Base-by-base conservation (phyloP, 2,329 filamentous ascomycete genomes). In the Fusarium solani-melongenae region DNA sequence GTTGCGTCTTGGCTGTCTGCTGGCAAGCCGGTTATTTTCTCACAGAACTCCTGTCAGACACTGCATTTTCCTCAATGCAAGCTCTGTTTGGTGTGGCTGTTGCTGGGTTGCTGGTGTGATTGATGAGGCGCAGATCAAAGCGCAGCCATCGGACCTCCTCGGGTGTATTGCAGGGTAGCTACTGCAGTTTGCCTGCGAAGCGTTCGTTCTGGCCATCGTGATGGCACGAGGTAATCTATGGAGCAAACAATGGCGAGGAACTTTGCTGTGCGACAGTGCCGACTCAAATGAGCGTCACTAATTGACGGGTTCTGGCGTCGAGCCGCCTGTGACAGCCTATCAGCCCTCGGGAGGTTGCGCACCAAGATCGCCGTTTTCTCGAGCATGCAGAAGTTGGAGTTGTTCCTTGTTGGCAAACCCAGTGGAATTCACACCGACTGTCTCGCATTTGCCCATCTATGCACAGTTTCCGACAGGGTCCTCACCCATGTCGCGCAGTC, bases 91-190 rank as follows among this genome's bases (percentile, higher is more conserved):
- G 11, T 53, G 46, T 56, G 53, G 20, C 20, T 34, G 33, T 31
- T 55, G 29, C 29, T 55, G 8, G 33, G 49, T 17, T n/a, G 31
- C 51, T 33, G 33, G 20, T 34, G 51, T 31, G 36, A 56, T 51
- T n/a, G 46, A 51, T 27, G 31, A 51, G 36, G 27, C 51, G 51
- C 51, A 55, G 51, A 9, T 7, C 31, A 5, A 34, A 61, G 27
- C 31, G 22, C 38, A 61, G 24, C 39, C 17, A 24, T 24, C 29
- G 44, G 49, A 22, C 15, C 22, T 49, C 39, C 27, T 20, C 31
- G 38, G 22, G 39, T n/a, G 36, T 51, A 49, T 62, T 67, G 67
- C 67, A 75, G 70, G 70, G 67, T 75, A 75, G 55, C 36, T 69
- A 55, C n/a, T 70, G 55, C 55, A 36, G 62, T 63, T 62, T 68